A percentile compares a stretch with the other conserved stretches of the same genome.
Evolutionary conservation across 352 stramenopile species (phyloP).

Genomic region (Elongisporangium anandrum): DNA sequence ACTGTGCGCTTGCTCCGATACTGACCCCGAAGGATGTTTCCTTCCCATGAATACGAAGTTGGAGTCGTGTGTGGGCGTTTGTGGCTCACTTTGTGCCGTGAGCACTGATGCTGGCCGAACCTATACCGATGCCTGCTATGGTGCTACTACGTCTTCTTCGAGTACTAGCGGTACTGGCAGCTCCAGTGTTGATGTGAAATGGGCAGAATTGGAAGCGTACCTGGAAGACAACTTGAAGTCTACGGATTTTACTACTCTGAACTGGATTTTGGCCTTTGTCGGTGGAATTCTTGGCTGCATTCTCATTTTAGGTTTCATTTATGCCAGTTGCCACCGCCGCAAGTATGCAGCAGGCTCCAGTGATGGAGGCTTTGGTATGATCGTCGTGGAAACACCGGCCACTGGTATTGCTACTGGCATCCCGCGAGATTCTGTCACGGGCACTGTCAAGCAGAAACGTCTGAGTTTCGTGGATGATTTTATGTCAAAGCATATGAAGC

Average conservation of each 20-base stretch:
- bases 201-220: slow-evolving; percentile 29
- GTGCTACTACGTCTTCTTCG: slow-evolving; percentile 7
- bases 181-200: slow-evolving; percentile 17
- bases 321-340: slow-evolving; percentile 24
- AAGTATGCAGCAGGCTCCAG: slow-evolving; percentile 29
- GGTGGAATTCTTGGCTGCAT: slow-evolving; percentile 31
- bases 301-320: slow-evolving; percentile 43
- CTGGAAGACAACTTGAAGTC: slow-evolving; percentile 33
- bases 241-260: slow-evolving; percentile 39
- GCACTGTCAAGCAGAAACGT: slow-evolving; percentile 6
- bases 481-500: slow-evolving; percentile 23
- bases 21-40: slow-evolving; percentile 24
- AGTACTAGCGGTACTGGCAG: slow-evolving; percentile 6
- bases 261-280: slow-evolving; percentile 50
- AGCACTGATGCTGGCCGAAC: slow-evolving; percentile 22
- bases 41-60: slow-evolving; percentile 43
- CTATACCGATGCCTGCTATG: slow-evolving; percentile 41
- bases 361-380: slow-evolving; percentile 5
- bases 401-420: no score
- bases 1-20: no score
- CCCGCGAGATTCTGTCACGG: slow-evolving; percentile 6
- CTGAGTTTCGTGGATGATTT: slow-evolving; percentile 25
- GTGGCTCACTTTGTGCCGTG: slow-evolving; percentile 49
- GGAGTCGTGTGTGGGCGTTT: slow-evolving; percentile 45
- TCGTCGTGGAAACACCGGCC: no score